These are phyloP conservation scores for Debaryomycetaceae sp. DNA, from an alignment of 1,139 yeast genomes.

Conservation along the genomic window DNA sequence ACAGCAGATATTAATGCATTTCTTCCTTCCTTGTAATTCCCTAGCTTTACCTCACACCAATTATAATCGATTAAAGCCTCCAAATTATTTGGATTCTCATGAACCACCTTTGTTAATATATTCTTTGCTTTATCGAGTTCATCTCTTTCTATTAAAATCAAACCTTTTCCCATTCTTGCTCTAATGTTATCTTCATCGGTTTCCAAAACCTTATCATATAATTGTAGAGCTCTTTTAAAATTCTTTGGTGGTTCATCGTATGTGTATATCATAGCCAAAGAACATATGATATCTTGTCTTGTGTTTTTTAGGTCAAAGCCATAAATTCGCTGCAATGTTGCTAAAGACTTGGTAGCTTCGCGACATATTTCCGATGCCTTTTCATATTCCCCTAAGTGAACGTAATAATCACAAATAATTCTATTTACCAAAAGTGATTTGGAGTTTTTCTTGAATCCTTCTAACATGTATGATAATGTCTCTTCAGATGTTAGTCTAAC, in stretches of 20 bases:
- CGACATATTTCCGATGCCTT: slow-evolving; percentile 60
- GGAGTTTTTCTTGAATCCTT: slow-evolving; percentile 47
- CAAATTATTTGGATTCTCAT: slow-evolving; percentile 49
- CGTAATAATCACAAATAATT: slow-evolving; percentile 58
- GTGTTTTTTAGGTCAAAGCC: slow-evolving; percentile 51
- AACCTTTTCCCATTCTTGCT: slow-evolving; percentile 80
- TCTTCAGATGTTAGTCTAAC: slow-evolving; percentile 44
- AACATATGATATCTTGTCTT: slow-evolving; percentile 58
- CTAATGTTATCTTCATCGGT: slow-evolving; percentile 43
- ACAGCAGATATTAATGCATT: slow-evolving; percentile 45
- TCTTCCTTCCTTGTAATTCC: slow-evolving; percentile 54
- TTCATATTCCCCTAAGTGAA: slow-evolving; percentile 61
- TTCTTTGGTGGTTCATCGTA: slow-evolving; percentile 89
- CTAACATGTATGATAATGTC: slow-evolving; percentile 49
- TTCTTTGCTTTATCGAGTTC: slow-evolving; percentile 51
- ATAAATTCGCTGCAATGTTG: slow-evolving; percentile 43
- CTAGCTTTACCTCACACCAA: slow-evolving; percentile 71
- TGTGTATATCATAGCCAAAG: slow-evolving; percentile 74
- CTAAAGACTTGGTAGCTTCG: slow-evolving; percentile 57
- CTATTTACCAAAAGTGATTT: slow-evolving; percentile 62
- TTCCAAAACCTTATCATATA: slow-evolving; percentile 62
- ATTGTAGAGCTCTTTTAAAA: slow-evolving; percentile 65
- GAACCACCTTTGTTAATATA: slow-evolving; percentile 50
- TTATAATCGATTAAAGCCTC: slow-evolving; percentile 69
- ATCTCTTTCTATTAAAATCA: slow-evolving; percentile 67